These are phyloP conservation scores for Afroboletus lepidellus DNA, from an alignment of 1,284 basidiomycete species.

Conservation along the genomic window DNA sequence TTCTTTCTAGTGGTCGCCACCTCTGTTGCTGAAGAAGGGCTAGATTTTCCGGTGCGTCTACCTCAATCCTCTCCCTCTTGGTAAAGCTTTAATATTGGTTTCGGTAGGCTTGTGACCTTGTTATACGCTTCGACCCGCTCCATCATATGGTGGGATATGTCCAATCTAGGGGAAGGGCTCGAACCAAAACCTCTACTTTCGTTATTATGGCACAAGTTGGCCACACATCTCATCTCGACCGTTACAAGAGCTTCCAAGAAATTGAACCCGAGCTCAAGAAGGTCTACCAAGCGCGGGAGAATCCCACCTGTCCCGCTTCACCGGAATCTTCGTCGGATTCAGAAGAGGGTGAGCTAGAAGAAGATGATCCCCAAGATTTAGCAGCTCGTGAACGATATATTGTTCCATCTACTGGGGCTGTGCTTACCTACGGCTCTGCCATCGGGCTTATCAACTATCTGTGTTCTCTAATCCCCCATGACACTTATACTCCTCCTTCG, in stretches of 20 bases:
- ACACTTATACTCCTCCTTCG: constrained; percentile 60
- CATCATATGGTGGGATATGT: constrained; percentile 80
- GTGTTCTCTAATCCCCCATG: constrained; percentile 72
- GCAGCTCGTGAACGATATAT: constrained; percentile 68
- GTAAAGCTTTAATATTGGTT: constrained; percentile 1
- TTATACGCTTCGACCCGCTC: constrained; percentile 76
- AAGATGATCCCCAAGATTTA: constrained; percentile 54
- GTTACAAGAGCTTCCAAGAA: constrained; percentile 57
- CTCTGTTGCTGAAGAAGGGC: constrained; percentile 83
- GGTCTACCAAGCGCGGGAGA: constrained; percentile 56
- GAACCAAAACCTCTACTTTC: constrained; percentile 72
- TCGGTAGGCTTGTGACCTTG: constrained; percentile 74
- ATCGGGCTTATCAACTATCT: constrained; percentile 68
- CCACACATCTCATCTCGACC: constrained; percentile 49
- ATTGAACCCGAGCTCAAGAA: constrained; percentile 63
- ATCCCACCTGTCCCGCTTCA: constrained; percentile 30
- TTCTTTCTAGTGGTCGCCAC: constrained; percentile 68
- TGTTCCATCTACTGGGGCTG: constrained; percentile 67
- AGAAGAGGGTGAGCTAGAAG: constrained; percentile 36
- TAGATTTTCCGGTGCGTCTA: constrained; percentile 72
- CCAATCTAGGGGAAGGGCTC: constrained; percentile 81
- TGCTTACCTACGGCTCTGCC: constrained; percentile 73
- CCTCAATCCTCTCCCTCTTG: neutral
- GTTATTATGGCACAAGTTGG: constrained; percentile 74
- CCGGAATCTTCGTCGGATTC: constrained; percentile 33